Percentiles rank a stretch among this genome's conserved stretches.
These are phyloP conservation scores for Diplodia corticola DNA, from an alignment of 2,329 filamentous ascomycete species.

Conservation along the genomic window DNA sequence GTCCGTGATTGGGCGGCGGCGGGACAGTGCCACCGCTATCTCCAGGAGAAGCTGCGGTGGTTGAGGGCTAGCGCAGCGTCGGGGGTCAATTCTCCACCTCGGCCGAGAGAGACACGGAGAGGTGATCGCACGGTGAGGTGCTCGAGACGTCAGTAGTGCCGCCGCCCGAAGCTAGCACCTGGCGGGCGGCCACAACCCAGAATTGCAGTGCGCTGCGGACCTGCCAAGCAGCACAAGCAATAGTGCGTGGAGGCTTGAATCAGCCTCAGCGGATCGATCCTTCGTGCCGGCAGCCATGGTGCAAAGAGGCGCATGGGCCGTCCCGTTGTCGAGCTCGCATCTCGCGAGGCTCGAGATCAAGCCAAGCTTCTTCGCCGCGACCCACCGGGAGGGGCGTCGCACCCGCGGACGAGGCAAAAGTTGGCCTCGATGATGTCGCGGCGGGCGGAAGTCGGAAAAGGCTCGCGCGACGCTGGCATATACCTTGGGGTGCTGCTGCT, in stretches of 20 bases:
- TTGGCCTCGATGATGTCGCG: conserved; percentile 1
- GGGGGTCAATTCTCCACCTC: conserved; percentile 2
- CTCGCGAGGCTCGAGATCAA: not conserved
- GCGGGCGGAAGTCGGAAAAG: not conserved
- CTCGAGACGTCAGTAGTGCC: not conserved
- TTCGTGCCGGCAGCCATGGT: not conserved
- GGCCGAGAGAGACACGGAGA: not conserved
- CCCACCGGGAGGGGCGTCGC: not conserved
- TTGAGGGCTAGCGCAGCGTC: not conserved
- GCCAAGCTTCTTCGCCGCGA: not conserved
- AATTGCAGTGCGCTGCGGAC: not conserved
- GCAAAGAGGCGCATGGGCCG: conserved; percentile 8
- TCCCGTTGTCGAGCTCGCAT: conserved; percentile 3
- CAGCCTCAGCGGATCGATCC: not conserved
- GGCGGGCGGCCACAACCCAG: not conserved
- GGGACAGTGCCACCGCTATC: not conserved
- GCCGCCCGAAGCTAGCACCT: too few relatives aligned
- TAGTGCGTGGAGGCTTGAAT: not conserved
- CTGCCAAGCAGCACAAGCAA: conserved; percentile 1
- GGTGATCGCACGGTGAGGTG: not conserved
- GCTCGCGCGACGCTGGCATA: not conserved
- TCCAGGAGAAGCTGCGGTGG: not conserved
- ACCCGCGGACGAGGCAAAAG: not conserved
- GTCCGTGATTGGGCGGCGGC: not conserved
- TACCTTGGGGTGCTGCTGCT: not conserved